phyloP scores from a whole-genome alignment of 768 basidiomycete species.

The Collybia sp. region DNA sequence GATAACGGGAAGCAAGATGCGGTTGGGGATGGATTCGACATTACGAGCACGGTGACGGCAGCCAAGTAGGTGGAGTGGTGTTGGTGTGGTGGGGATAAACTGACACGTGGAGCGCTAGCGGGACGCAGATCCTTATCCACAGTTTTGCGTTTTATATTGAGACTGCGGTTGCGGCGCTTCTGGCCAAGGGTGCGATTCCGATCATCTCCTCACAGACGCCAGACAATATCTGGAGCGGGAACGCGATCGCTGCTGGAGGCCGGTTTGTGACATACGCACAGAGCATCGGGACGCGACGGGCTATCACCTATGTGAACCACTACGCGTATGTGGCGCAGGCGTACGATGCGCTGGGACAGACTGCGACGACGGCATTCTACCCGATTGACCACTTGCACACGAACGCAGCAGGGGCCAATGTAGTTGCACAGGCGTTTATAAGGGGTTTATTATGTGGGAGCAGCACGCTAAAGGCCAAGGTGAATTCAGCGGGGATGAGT shows the following conservation, averaged over 20 bases:
- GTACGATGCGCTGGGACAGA: slow-evolving; percentile 24
- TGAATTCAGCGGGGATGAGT: slow-evolving; percentile 15
- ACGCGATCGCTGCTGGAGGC: slow-evolving; percentile 14
- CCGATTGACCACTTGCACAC: slow-evolving; percentile 33
- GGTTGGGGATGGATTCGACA: slow-evolving; percentile 31
- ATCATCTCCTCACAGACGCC: slow-evolving; percentile 30
- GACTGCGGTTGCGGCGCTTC: slow-evolving; percentile 22
- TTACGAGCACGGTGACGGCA: slow-evolving; percentile 28
- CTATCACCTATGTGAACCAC: slow-evolving; percentile 25
- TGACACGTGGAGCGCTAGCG: slow-evolving; percentile 9
- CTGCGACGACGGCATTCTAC: slow-evolving; percentile 19
- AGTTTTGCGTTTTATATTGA: slow-evolving; percentile 27
- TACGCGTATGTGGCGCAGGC: slow-evolving; percentile 23
- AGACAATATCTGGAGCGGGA: slow-evolving; percentile 25
- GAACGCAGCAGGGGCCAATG: slow-evolving; percentile 23
- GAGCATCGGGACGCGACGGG: slow-evolving; percentile 12
- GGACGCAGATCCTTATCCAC: slow-evolving; percentile 23
- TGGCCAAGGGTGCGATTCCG: slow-evolving; percentile 28
- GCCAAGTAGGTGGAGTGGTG: slow-evolving; percentile 21
- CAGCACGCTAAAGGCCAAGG: slow-evolving; percentile 16
- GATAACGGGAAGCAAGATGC: slow-evolving; percentile 41
- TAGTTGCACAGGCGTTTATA: slow-evolving; percentile 30
- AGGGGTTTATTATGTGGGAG: slow-evolving; percentile 24
- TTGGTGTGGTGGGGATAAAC: too few relatives aligned
- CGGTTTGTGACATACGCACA: slow-evolving; percentile 28